Conservation (phyloP, 139 green algal species). For the Coccomyxa sp. region DNA sequence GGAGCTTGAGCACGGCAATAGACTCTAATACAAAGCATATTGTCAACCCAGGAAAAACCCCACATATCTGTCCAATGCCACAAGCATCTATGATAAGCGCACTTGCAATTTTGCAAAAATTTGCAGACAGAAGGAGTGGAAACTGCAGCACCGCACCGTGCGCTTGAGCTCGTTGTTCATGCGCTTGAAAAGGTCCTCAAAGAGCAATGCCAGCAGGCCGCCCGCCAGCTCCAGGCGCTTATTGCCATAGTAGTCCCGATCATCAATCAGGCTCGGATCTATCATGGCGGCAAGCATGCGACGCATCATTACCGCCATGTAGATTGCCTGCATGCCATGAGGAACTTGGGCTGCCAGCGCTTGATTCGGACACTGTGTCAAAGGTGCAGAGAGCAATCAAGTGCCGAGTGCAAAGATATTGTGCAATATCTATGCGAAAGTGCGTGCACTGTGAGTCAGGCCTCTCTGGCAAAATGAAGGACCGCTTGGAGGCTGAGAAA, state of each 20-base stretch:
- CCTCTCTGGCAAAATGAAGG: neutral
- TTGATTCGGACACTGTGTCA: no score
- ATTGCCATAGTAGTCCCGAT: conserved; percentile 99
- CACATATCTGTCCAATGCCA: no score
- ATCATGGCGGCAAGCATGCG: conserved; percentile 89
- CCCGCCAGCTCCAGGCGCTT: conserved; percentile 97
- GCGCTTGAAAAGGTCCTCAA: conserved; percentile 99
- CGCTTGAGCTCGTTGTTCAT: conserved; percentile 22
- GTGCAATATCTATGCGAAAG: neutral
- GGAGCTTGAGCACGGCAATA: no score
- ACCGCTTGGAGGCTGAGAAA: neutral
- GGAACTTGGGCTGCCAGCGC: neutral
- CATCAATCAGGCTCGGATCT: conserved; percentile 86
- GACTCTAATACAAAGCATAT: no score
- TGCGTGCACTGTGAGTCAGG: neutral
- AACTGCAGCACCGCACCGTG: neutral
- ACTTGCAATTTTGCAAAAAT: no score
- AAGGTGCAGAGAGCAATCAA: no score
- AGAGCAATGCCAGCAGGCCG: conserved; percentile 92
- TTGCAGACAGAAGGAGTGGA: no score
- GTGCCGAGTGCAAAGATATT: no score
- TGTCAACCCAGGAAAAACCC: no score
- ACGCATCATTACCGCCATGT: conserved; percentile 90
- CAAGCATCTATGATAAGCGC: no score
- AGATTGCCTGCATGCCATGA: conserved; percentile 48